phyloP scores from a whole-genome alignment of 352 stramenopile species.

The Pythium rishiriense region DNA sequence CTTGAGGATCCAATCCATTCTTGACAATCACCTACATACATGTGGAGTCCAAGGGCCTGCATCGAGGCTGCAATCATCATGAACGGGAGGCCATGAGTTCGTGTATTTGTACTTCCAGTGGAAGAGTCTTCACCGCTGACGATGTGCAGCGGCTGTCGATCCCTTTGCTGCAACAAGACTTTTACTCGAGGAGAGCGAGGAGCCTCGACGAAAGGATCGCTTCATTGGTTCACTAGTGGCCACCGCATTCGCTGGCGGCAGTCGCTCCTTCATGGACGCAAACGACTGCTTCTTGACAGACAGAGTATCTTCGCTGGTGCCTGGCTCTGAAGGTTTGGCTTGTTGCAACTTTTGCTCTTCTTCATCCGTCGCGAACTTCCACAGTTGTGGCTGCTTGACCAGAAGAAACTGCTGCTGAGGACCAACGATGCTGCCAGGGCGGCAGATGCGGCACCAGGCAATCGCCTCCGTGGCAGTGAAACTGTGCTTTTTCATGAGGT shows the following conservation, averaged over 20 bases:
- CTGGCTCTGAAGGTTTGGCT: background rate
- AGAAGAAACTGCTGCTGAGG: constrained; percentile 95
- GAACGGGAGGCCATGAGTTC: too few relatives aligned
- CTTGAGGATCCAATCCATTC: too few relatives aligned
- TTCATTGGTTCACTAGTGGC: background rate
- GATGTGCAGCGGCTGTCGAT: too few relatives aligned
- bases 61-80: too few relatives aligned
- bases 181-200: background rate
- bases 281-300: constrained; percentile 8
- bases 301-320: background rate
- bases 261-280: background rate
- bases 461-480: constrained; percentile 95
- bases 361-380: background rate
- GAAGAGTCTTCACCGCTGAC: background rate
- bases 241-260: background rate
- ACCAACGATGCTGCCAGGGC: constrained; percentile 94
- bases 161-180: background rate
- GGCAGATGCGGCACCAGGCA: constrained; percentile 94
- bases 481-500: constrained; percentile 95
- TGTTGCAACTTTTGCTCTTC: background rate
- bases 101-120: background rate
- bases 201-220: background rate
- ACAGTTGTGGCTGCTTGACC: constrained; percentile 77
- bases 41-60: too few relatives aligned
- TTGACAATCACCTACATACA: too few relatives aligned